Evolutionary conservation across 2,329 filamentous ascomycete species (phyloP), one percentile per base, ranked within the genome.

Genomic region (Mycogone perniciosa): DNA sequence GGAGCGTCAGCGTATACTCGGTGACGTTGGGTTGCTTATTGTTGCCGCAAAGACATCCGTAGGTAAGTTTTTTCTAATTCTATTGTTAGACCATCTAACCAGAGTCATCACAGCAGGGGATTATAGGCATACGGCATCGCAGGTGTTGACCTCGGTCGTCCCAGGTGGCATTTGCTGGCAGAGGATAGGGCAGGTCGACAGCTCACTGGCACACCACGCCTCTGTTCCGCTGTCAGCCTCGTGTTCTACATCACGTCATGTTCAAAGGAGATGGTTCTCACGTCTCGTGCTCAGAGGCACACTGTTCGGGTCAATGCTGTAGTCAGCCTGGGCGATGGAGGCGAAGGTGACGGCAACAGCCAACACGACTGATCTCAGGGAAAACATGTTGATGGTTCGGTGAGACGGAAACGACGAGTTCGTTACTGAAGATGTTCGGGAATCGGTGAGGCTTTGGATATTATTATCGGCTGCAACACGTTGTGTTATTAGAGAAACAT

Each of bases 1-100:
- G 88, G 29, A 93, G 74, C 1, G 88, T 91, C 59, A 89, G 76
- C 20, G 84, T 85, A 77, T 86, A 93, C 69, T 91, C 78, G 62
- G 84, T 81, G 44, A 88, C 70, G 70, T 91, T 90, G 58, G 88
- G 88, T 47, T 77, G 70, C 55, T 76, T 65, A 64, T 80, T 79
- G 64, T 86, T 76, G 56, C 76, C 75, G 73, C 88, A 93, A 59
- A 89, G 73, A 67, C 88, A 93, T 56, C 76, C 74, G 70, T 85
- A 92, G n/a, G 71, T 76, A 45, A 92, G 76, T 20, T 74, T 71
- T 46, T 75, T 62, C 80, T 84, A 49, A 27, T 30, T n/a, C 11
- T n/a, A 4, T 5, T 7, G 29, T 52, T 30, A 48, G 50, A 27
- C 11, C 43, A 53, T 44, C 9, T 11, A 13, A 8, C 30, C 54